Conservation (phyloP, 345 rosid species). For the Eutrema heterophyllum region DNA sequence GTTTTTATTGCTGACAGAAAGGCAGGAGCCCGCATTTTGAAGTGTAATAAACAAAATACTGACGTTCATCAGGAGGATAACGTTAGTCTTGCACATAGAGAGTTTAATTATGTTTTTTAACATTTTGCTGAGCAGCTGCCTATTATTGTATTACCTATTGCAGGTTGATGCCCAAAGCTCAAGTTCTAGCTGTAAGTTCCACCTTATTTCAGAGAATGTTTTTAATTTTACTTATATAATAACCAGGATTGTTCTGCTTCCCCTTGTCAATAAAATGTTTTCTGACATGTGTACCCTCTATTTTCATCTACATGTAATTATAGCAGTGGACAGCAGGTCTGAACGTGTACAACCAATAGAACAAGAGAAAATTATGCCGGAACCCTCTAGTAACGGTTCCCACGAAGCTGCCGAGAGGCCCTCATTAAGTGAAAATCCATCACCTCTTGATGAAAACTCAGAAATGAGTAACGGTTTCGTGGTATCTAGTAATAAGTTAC, state of each 20-base stretch:
- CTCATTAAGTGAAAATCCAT: conserved; percentile 1
- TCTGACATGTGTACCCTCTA: neutral
- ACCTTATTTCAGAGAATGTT: neutral
- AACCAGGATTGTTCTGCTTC: neutral
- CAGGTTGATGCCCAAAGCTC: conserved; percentile 52
- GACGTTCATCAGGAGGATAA: conserved; percentile 34
- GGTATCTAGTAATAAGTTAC: conserved; percentile 36
- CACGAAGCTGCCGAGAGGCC: conserved; percentile 24
- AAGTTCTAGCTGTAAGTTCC: conserved; percentile 44
- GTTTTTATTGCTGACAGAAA: conserved; percentile 42
- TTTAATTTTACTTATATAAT: neutral
- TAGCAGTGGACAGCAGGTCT: conserved; percentile 30
- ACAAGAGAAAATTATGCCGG: conserved; percentile 29
- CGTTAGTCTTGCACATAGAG: conserved; percentile 26
- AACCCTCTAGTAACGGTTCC: conserved; percentile 24
- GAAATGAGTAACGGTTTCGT: conserved; percentile 27
- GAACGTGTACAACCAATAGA: conserved; percentile 35
- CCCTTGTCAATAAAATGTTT: neutral
- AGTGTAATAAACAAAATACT: conserved; percentile 26
- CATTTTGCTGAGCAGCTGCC: neutral
- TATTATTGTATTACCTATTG: conserved; percentile 21
- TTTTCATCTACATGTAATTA: conserved; percentile 4
- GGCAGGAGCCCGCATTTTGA: conserved; percentile 36
- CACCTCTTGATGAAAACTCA: conserved; percentile 32
- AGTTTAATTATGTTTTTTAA: neutral